These are phyloP conservation scores for Synchytrium microbalum DNA, from an alignment of 371 early-diverging fungal species.

Conservation along the genomic window DNA sequence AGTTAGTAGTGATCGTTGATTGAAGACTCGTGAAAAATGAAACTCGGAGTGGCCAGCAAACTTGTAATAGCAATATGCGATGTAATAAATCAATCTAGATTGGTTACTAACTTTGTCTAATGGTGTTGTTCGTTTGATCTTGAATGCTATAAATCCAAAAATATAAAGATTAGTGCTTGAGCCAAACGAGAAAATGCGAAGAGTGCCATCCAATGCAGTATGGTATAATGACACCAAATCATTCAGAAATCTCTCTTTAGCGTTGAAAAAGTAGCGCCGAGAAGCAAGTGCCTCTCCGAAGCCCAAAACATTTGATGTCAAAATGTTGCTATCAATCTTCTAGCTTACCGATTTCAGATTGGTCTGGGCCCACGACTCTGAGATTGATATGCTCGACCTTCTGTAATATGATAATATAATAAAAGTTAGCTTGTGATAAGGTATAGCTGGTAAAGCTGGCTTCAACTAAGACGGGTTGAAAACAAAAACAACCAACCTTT, in stretches of 20 bases:
- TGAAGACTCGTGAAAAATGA: too few relatives aligned
- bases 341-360: conserved; percentile 33
- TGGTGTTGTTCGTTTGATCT: conserved; percentile 84
- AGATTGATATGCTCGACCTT: conserved; percentile 75
- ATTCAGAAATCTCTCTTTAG: not conserved
- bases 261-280: not conserved
- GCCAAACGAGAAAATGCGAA: conserved; percentile 3
- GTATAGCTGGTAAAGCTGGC: not conserved
- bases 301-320: too few relatives aligned
- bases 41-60: too few relatives aligned
- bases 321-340: too few relatives aligned
- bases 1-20: too few relatives aligned
- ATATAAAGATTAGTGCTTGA: conserved; percentile 1
- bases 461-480: not conserved
- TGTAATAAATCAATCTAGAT: too few relatives aligned
- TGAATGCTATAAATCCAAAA: conserved; percentile 51
- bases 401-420: not conserved
- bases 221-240: not conserved
- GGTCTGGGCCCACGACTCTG: conserved; percentile 77
- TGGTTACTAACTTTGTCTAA: too few relatives aligned
- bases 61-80: too few relatives aligned
- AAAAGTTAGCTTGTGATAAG: too few relatives aligned
- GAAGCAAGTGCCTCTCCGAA: not conserved
- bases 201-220: conserved; percentile 4
- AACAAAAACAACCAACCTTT: not conserved